These are phyloP conservation scores for Chimonanthus praecox DNA, from an alignment of 164 flowering plant genomes.

Conservation along the genomic window DNA sequence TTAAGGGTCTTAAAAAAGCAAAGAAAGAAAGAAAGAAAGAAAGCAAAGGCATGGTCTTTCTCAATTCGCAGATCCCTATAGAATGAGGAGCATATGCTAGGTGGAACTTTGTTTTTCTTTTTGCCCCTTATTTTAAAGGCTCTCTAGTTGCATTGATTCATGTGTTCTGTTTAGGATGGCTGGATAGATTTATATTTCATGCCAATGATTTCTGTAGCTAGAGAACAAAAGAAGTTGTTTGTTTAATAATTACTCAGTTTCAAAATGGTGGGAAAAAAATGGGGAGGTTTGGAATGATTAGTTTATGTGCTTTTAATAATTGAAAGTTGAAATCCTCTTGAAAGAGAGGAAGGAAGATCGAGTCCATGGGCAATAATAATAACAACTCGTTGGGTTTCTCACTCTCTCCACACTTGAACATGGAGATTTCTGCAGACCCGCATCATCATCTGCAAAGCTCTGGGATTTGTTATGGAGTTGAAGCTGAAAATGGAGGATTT, in stretches of 20 bases:
- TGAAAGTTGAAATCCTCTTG: constrained; percentile 27
- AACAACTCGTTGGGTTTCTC: constrained; percentile 82
- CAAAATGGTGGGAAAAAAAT: not conserved
- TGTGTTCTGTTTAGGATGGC: constrained; percentile 11
- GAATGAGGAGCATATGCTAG: constrained; percentile 46
- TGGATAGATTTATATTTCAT: constrained; percentile 16
- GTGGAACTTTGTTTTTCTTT: constrained; percentile 51
- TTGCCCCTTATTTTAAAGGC: constrained; percentile 68
- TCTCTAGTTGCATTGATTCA: constrained; percentile 21
- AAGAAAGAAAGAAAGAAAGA: not conserved
- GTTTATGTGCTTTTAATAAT: constrained; percentile 45
- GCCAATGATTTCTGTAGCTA: constrained; percentile 27
- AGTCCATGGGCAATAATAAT: constrained; percentile 42
- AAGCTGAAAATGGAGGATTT: constrained; percentile 35
- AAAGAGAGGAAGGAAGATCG: constrained; percentile 36
- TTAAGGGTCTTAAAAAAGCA: not conserved
- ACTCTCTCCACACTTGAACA: constrained; percentile 72
- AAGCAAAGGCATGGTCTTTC: constrained; percentile 36
- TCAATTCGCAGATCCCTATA: constrained; percentile 81
- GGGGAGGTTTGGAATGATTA: constrained; percentile 32
- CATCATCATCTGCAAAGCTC: constrained; percentile 26
- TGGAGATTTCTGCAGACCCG: constrained; percentile 46
- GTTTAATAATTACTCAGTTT: too few relatives aligned
- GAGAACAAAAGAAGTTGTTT: constrained; percentile 31
- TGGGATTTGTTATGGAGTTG: constrained; percentile 35